Conservation (phyloP, 176 grass and related monocot genomes). For the Bolboschoenus planiculmis region DNA sequence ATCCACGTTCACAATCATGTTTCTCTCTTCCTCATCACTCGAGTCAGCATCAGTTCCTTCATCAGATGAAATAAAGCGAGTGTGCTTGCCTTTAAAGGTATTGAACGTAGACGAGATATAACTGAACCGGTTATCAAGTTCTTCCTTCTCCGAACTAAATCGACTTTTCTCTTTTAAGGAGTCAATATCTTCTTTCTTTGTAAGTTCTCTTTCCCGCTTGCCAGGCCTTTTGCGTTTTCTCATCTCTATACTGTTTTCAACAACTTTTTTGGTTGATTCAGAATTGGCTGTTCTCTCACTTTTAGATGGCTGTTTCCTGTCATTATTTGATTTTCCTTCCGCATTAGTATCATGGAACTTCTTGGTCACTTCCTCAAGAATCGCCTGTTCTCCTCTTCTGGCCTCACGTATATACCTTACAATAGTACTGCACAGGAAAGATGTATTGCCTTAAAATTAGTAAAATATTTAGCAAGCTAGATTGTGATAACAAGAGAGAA, state of each 20-base stretch:
- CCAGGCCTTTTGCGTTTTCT: neutral
- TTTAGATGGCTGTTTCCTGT: neutral
- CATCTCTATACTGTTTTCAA: neutral
- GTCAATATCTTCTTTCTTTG: constrained; percentile 13
- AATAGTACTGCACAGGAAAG: constrained; percentile 53
- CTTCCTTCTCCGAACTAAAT: constrained; percentile 40
- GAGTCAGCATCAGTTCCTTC: constrained; percentile 37
- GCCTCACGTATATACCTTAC: constrained; percentile 56
- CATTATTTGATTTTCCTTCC: constrained; percentile 13
- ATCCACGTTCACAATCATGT: constrained; percentile 27
- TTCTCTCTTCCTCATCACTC: constrained; percentile 32
- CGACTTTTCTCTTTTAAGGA: constrained; percentile 27
- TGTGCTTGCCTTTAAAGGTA: constrained; percentile 52
- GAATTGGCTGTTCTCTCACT: neutral
- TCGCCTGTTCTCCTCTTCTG: constrained; percentile 40
- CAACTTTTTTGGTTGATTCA: neutral
- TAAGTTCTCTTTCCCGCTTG: constrained; percentile 6
- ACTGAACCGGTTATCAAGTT: constrained; percentile 54
- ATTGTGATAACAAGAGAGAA: neutral
- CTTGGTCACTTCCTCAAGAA: constrained; percentile 28
- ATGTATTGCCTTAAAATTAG: constrained; percentile 26
- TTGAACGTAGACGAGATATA: constrained; percentile 26
- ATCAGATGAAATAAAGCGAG: constrained; percentile 66
- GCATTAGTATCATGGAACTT: constrained; percentile 25
- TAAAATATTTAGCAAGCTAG: neutral